Percentiles rank a stretch among this genome's conserved stretches.
Conservation (phyloP, 2,329 filamentous ascomycete species). For the Conoideocrella luteorostrata region DNA sequence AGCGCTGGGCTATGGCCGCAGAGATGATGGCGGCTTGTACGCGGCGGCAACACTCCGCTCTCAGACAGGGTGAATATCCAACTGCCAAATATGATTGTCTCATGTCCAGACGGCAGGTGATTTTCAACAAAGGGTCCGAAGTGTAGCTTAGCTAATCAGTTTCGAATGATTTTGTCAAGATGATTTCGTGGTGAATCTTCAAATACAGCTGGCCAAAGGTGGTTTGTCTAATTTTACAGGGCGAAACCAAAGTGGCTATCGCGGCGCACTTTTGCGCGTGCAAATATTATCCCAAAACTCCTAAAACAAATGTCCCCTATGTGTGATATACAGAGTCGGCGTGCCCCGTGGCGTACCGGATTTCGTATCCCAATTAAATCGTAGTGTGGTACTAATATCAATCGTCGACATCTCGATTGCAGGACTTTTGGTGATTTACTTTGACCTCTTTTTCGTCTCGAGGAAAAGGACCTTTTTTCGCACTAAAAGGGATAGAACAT, state of each 20-base stretch:
- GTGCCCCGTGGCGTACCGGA: background rate
- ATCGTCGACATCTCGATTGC: no score
- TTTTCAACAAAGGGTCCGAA: background rate
- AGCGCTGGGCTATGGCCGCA: no score
- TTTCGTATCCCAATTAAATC: background rate
- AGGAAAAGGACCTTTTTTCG: constrained; percentile 94
- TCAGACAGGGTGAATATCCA: no score
- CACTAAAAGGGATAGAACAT: no score
- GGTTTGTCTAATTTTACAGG: constrained; percentile 3
- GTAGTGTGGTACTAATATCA: no score
- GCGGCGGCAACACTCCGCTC: no score
- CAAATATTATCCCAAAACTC: constrained; percentile 22
- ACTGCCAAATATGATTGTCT: no score
- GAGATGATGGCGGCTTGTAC: no score
- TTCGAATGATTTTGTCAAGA: background rate
- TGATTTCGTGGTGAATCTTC: background rate
- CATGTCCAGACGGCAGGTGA: background rate
- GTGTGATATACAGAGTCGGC: constrained; percentile 20
- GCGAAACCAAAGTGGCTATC: background rate
- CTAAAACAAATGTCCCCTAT: constrained; percentile 19
- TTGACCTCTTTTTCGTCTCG: constrained; percentile 77
- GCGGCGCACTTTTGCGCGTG: background rate
- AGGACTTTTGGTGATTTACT: constrained; percentile 30
- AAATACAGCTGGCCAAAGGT: background rate
- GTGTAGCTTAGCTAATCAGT: constrained; percentile 6